These are phyloP conservation scores for Serendipita sp. DNA, from an alignment of 768 basidiomycete genomes.

Conservation along the genomic window DNA sequence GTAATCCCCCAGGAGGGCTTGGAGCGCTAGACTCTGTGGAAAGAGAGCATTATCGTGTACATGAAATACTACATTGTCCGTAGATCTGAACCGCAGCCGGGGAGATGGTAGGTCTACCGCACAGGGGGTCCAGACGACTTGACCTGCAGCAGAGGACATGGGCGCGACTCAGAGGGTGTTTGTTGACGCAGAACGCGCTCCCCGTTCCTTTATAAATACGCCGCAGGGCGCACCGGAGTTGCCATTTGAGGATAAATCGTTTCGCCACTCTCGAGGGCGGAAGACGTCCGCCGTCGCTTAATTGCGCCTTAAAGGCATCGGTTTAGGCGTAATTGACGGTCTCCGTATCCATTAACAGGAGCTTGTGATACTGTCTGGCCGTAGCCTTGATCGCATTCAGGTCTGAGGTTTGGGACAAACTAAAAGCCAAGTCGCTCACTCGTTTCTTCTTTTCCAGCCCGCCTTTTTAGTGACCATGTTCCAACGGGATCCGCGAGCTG, in stretches of 20 bases:
- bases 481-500: slow-evolving; percentile 81
- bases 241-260: too few species aligned
- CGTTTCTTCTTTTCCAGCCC: background rate
- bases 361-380: too few species aligned
- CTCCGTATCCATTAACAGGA: too few species aligned
- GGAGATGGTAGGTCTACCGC: background rate
- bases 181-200: too few species aligned
- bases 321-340: too few species aligned
- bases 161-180: too few species aligned
- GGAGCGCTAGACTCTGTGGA: slow-evolving; percentile 2
- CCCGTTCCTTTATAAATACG: too few species aligned
- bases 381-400: too few species aligned
- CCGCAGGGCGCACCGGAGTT: too few species aligned
- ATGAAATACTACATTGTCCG: background rate
- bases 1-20: background rate
- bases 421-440: background rate
- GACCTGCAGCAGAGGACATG: background rate
- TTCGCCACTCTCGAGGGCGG: too few species aligned
- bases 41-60: background rate
- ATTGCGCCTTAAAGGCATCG: too few species aligned
- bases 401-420: background rate
- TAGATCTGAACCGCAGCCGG: background rate
- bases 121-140: background rate
- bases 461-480: slow-evolving; percentile 35
- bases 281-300: too few species aligned